These are phyloP conservation scores for Guadua angustifolia DNA, from an alignment of 176 grass and related monocot genomes.

Conservation along the genomic window DNA sequence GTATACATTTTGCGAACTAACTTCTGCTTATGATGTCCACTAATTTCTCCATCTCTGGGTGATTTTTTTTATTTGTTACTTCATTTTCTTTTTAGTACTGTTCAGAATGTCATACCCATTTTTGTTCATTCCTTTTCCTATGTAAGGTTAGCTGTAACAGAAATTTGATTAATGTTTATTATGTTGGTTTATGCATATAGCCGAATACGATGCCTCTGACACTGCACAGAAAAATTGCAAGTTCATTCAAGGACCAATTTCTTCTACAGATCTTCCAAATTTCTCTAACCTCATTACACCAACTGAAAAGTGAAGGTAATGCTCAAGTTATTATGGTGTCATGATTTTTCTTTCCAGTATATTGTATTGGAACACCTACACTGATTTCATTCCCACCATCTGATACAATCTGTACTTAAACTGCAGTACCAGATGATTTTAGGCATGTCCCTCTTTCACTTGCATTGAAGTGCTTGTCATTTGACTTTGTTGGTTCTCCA, in stretches of 20 bases:
- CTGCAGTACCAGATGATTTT: constrained; percentile 72
- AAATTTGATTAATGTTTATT: constrained; percentile 3
- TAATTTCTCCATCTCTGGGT: not conserved
- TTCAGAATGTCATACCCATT: not conserved
- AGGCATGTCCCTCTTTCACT: constrained; percentile 82
- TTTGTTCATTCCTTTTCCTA: not conserved
- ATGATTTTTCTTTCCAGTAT: constrained; percentile 29
- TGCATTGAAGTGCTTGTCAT: constrained; percentile 94
- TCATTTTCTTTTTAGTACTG: constrained; percentile 23
- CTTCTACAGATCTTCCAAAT: constrained; percentile 98
- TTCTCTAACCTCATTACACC: constrained; percentile 89
- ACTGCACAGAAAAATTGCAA: constrained; percentile 75
- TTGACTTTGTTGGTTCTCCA: constrained; percentile 95
- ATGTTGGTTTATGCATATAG: constrained; percentile 56
- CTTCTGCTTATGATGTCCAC: not conserved
- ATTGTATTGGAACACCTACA: constrained; percentile 37
- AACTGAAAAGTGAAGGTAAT: constrained; percentile 86
- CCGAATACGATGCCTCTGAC: constrained; percentile 70
- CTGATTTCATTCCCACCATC: constrained; percentile 27
- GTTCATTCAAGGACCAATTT: constrained; percentile 90
- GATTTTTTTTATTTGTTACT: not conserved
- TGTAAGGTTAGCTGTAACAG: not conserved
- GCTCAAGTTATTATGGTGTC: constrained; percentile 55
- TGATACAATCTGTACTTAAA: constrained; percentile 41
- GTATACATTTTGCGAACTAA: constrained; percentile 37